phyloP scores from a whole-genome alignment of 2,329 filamentous ascomycete genomes.

The Nannizziopsis barbatae region DNA sequence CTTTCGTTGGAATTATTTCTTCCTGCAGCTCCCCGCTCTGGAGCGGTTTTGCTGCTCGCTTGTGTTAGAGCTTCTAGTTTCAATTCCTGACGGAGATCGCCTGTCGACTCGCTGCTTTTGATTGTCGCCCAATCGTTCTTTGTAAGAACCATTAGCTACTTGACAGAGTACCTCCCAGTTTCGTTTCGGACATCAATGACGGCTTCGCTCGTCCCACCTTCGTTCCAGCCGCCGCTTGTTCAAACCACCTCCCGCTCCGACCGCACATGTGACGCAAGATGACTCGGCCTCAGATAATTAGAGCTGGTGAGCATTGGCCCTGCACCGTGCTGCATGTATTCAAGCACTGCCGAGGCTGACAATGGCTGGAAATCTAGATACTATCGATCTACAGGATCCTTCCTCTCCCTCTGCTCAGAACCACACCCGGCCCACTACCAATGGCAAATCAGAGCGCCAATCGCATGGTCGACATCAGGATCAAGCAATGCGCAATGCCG shows the following conservation, averaged over 20 bases:
- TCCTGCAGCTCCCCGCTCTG: constrained; percentile 11
- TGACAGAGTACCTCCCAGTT: not conserved
- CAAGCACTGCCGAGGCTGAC: constrained; percentile 1
- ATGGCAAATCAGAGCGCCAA: constrained; percentile 45
- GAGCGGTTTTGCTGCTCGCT: constrained; percentile 7
- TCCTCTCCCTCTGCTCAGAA: constrained; percentile 69
- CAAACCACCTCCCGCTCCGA: not conserved
- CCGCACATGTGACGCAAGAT: constrained; percentile 20
- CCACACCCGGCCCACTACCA: constrained; percentile 48
- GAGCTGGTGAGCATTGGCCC: constrained; percentile 32
- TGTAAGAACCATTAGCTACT: not conserved
- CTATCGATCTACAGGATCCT: constrained; percentile 84
- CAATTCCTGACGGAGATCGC: not conserved
- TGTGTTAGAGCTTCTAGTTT: constrained; percentile 8
- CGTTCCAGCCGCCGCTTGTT: not conserved
- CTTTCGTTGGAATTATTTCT: not conserved
- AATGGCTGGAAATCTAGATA: constrained; percentile 51
- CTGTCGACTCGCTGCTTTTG: not conserved
- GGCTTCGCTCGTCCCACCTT: not conserved
- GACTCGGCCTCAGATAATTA: constrained; percentile 36
- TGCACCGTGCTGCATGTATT: not conserved
- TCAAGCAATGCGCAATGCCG: constrained; percentile 67
- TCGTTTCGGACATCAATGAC: constrained; percentile 1
- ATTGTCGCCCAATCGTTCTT: not conserved
- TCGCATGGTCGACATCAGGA: constrained; percentile 66